A percentile compares a stretch with the other conserved stretches of the same genome.
These are phyloP conservation scores for Allodekkera sacchari DNA, from an alignment of 805 yeast genomes.

Conservation along the genomic window DNA sequence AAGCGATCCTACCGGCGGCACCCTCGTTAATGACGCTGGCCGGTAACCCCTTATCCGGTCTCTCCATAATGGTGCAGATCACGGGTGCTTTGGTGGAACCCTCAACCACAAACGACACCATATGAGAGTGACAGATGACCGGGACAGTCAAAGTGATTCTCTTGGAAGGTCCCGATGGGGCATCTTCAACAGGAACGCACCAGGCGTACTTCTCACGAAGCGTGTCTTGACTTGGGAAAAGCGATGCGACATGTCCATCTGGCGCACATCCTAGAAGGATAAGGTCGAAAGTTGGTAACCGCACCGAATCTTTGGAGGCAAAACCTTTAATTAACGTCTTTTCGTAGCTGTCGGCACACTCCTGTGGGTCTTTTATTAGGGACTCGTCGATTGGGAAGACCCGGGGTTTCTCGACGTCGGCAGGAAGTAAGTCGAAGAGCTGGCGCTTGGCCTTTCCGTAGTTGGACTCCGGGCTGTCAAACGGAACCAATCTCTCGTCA, in stretches of 20 bases:
- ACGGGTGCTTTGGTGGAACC: slow-evolving; percentile 94
- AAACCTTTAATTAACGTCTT: slow-evolving; percentile 78
- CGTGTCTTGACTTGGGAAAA: slow-evolving; percentile 87
- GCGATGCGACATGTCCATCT: slow-evolving; percentile 96
- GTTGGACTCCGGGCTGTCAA: slow-evolving; percentile 73
- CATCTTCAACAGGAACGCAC: slow-evolving; percentile 88
- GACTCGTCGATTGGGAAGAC: slow-evolving; percentile 78
- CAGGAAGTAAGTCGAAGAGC: slow-evolving; percentile 62
- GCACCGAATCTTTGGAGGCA: slow-evolving; percentile 94
- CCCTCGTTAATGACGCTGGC: slow-evolving; percentile 89
- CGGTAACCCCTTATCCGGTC: slow-evolving; percentile 95
- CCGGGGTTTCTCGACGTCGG: slow-evolving; percentile 44
- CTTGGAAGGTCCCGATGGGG: slow-evolving; percentile 80
- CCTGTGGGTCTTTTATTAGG: slow-evolving; percentile 72
- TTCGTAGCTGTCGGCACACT: slow-evolving; percentile 91
- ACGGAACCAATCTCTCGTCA: slow-evolving; percentile 91
- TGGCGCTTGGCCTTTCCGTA: slow-evolving; percentile 84
- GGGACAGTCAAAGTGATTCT: slow-evolving; percentile 91
- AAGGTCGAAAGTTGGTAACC: slow-evolving; percentile 89
- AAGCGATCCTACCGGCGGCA: slow-evolving; percentile 92
- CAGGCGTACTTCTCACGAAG: slow-evolving; percentile 87
- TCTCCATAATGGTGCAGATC: slow-evolving; percentile 84
- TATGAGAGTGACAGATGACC: slow-evolving; percentile 86
- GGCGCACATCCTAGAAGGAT: slow-evolving; percentile 95
- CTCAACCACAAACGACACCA: slow-evolving; percentile 92